phyloP scores from a whole-genome alignment of 108 stramenopile genomes.

The Heterococcus sp. region DNA sequence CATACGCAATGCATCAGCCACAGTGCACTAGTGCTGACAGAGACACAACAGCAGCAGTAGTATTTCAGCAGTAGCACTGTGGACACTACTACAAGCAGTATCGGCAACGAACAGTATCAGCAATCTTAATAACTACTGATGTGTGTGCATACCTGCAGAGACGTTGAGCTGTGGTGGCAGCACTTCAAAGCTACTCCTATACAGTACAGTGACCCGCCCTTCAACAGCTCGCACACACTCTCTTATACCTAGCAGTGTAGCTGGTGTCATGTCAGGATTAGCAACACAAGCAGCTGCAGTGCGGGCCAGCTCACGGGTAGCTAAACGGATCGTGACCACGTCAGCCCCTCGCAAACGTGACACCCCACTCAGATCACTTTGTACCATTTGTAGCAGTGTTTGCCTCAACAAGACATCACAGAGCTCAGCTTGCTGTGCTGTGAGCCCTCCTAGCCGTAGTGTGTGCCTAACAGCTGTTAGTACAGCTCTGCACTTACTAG shows the following conservation, averaged over 20 bases:
- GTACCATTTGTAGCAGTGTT: slow-evolving; percentile 41
- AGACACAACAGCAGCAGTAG: too few species aligned
- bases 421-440: slow-evolving; percentile 12
- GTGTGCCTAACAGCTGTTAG: slow-evolving; percentile 32
- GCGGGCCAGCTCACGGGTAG: slow-evolving; percentile 47
- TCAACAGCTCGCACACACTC: not conserved
- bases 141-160: too few species aligned
- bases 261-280: not conserved
- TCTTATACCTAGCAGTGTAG: not conserved
- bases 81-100: too few species aligned
- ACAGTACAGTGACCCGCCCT: not conserved
- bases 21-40: too few species aligned
- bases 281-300: slow-evolving; percentile 35
- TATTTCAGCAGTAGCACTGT: too few species aligned
- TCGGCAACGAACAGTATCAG: too few species aligned
- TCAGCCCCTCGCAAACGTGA: slow-evolving; percentile 14
- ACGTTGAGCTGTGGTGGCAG: not conserved
- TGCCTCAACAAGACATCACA: slow-evolving; percentile 21
- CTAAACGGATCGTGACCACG: slow-evolving; percentile 17
- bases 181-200: not conserved
- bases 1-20: too few species aligned
- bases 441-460: slow-evolving; percentile 43
- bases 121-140: too few species aligned
- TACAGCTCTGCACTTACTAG: slow-evolving; percentile 3
- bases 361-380: slow-evolving; percentile 22